These are phyloP conservation scores for Thuja plicata DNA, from an alignment of 83 land plant species.

Conservation along the genomic window DNA sequence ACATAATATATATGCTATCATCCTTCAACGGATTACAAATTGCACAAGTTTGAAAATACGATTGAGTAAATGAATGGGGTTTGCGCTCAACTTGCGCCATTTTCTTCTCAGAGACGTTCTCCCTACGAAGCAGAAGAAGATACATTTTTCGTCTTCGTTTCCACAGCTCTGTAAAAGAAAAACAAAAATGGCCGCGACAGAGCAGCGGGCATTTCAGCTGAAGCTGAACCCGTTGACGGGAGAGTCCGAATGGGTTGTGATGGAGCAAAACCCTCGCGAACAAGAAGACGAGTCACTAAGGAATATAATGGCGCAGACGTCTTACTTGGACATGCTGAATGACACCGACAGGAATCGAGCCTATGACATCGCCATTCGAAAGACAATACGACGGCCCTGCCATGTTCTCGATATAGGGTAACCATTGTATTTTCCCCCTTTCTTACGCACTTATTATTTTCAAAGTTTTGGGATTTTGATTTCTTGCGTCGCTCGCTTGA, in stretches of 20 bases:
- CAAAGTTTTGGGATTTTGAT: background rate
- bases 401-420: slow-evolving; percentile 94
- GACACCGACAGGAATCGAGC: slow-evolving; percentile 63
- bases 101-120: background rate
- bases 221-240: slow-evolving; percentile 56
- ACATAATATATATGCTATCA: no score
- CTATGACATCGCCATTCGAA: slow-evolving; percentile 62
- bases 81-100: background rate
- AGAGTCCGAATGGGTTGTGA: slow-evolving; percentile 61
- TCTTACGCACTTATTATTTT: background rate
- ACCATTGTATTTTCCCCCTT: no score
- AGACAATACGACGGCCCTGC: slow-evolving; percentile 44
- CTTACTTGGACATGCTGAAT: slow-evolving; percentile 92
- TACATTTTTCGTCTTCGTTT: background rate
- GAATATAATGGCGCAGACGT: slow-evolving; percentile 49
- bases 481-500: background rate
- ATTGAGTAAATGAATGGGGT: background rate
- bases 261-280: slow-evolving; percentile 20
- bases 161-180: background rate
- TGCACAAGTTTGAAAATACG: background rate
- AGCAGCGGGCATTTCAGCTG: slow-evolving; percentile 37
- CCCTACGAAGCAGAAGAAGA: background rate
- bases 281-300: background rate
- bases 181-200: background rate
- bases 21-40: background rate